Evolutionary conservation across 2,329 filamentous ascomycete genomes (phyloP).

Genomic region (Phaeomoniella chlamydospora): DNA sequence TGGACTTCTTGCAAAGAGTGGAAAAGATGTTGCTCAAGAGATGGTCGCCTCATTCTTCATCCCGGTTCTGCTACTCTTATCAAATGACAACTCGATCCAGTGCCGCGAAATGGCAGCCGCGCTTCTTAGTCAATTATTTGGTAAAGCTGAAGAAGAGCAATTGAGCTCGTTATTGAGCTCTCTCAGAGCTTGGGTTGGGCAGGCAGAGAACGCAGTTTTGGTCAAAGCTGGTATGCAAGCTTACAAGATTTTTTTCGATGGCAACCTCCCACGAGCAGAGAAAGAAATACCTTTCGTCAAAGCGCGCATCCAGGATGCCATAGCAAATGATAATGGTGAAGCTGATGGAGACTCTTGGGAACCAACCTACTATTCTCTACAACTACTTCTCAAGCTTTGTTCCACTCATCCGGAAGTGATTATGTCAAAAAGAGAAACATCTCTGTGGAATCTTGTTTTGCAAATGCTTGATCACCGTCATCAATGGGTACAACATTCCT

Average conservation of each 20-base stretch:
- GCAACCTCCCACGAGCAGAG: slow-evolving; percentile 45
- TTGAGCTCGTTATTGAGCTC: slow-evolving; percentile 55
- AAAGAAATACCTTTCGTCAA: slow-evolving; percentile 53
- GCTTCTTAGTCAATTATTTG: slow-evolving; percentile 68
- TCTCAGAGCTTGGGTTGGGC: slow-evolving; percentile 61
- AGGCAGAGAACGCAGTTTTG: slow-evolving; percentile 57
- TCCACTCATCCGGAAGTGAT: slow-evolving; percentile 50
- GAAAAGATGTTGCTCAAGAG: slow-evolving; percentile 68
- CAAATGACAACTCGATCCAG: slow-evolving; percentile 76
- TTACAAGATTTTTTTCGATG: slow-evolving; percentile 72
- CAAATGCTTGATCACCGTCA: slow-evolving; percentile 59
- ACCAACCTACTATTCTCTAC: slow-evolving; percentile 58
- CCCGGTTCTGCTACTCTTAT: slow-evolving; percentile 68
- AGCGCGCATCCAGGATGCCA: slow-evolving; percentile 27
- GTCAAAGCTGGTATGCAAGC: slow-evolving; percentile 62
- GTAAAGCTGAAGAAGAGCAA: slow-evolving; percentile 59
- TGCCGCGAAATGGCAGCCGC: slow-evolving; percentile 72
- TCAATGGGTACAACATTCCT: slow-evolving; percentile 59
- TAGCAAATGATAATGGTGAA: slow-evolving; percentile 21
- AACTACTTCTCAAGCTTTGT: slow-evolving; percentile 53
- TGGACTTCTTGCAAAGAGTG: slow-evolving; percentile 71
- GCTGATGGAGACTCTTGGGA: slow-evolving; percentile 44
- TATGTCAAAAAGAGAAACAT: slow-evolving; percentile 43
- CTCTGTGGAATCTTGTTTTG: slow-evolving; percentile 59
- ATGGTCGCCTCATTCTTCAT: slow-evolving; percentile 71